phyloP scores from a whole-genome alignment of 129 eudicot species.

The Chrysanthemum makinoi region DNA sequence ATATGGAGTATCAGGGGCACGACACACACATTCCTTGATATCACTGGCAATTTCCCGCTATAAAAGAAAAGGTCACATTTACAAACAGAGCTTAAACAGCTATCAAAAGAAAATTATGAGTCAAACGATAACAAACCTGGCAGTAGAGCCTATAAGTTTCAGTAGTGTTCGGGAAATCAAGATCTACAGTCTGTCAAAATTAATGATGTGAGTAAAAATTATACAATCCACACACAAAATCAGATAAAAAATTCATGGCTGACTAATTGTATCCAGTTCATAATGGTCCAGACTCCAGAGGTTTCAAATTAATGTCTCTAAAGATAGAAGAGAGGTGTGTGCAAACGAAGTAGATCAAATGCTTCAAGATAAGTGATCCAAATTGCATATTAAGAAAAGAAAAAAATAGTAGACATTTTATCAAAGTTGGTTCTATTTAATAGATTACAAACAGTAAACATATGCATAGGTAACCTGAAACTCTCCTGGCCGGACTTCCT shows the following conservation, averaged over 20 bases:
- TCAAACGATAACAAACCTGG: slow-evolving; percentile 56
- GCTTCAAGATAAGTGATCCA: slow-evolving; percentile 2
- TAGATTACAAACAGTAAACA: not conserved
- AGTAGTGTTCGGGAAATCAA: slow-evolving; percentile 87
- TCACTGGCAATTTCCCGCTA: slow-evolving; percentile 94
- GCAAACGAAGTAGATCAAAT: slow-evolving; percentile 6
- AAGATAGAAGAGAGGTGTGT: not conserved
- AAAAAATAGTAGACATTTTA: not conserved
- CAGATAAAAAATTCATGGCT: not conserved
- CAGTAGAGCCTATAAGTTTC: slow-evolving; percentile 90
- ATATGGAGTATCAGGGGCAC: slow-evolving; percentile 98
- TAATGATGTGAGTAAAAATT: slow-evolving; percentile 7
- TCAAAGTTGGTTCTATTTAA: not conserved
- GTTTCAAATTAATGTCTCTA: slow-evolving; percentile 5
- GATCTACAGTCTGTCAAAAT: slow-evolving; percentile 60
- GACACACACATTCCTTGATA: slow-evolving; percentile 96
- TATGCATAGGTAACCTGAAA: slow-evolving; percentile 63
- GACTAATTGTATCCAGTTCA: not conserved
- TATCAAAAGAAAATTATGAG: not conserved
- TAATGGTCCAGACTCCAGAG: not conserved
- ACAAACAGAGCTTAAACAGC: slow-evolving; percentile 10
- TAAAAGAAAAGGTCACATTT: slow-evolving; percentile 18
- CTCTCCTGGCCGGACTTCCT: slow-evolving; percentile 92
- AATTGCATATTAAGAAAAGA: not conserved
- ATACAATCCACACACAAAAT: not conserved